These are phyloP conservation scores for Saccharomycopsis lassenensis DNA, from an alignment of 805 yeast species.

Conservation along the genomic window DNA sequence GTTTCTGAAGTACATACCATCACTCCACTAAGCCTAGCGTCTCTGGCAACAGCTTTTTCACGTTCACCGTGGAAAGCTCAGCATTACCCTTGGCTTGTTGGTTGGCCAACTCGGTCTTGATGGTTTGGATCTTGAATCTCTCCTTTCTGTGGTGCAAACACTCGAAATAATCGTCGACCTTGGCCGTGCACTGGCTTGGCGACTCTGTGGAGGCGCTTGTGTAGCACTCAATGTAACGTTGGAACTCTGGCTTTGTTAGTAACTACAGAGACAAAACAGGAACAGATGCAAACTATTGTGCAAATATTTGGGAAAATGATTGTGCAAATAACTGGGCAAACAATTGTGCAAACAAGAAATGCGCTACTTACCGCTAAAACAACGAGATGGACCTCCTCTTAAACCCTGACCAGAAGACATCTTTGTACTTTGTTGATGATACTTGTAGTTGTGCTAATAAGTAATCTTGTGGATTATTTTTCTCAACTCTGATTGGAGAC, in stretches of 20 bases:
- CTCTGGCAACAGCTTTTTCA: constrained; percentile 20
- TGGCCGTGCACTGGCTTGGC: constrained; percentile 29
- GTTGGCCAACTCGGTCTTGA: constrained; percentile 20
- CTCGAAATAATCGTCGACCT: constrained; percentile 37
- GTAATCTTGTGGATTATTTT: too few relatives aligned
- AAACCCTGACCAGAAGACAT: constrained; percentile 31
- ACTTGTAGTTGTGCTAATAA: too few relatives aligned
- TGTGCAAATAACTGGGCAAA: not conserved
- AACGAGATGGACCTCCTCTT: constrained; percentile 35
- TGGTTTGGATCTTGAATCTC: constrained; percentile 21
- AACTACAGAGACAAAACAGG: not conserved
- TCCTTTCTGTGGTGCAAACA: constrained; percentile 40
- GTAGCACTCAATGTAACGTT: constrained; percentile 36
- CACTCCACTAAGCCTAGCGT: constrained; percentile 21
- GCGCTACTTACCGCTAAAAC: constrained; percentile 29
- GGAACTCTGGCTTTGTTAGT: constrained; percentile 29
- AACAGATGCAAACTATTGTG: not conserved
- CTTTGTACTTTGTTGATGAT: too few relatives aligned
- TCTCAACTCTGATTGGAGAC: too few relatives aligned
- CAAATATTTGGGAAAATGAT: constrained; percentile 1
- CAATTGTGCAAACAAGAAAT: not conserved
- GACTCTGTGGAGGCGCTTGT: constrained; percentile 29
- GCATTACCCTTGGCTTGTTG: constrained; percentile 7
- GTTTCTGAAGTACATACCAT: too few relatives aligned
- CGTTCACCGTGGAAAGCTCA: constrained; percentile 14